Conservation (phyloP, 1,284 basidiomycete species). For the Sporisorium graminicola region DNA sequence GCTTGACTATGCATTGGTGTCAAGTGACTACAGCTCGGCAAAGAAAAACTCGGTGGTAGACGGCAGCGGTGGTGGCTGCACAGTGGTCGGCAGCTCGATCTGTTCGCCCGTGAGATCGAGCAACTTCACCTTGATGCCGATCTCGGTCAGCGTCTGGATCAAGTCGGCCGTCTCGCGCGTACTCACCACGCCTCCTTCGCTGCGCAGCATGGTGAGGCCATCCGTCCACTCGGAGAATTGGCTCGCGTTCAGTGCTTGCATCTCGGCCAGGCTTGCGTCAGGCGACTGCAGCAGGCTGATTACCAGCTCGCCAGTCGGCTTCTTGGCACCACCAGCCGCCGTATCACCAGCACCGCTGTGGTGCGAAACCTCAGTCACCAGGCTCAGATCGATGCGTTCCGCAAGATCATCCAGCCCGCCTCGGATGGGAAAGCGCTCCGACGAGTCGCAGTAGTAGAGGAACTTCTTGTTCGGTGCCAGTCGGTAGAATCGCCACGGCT, state of each 20-base stretch:
- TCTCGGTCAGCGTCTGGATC: conserved; percentile 79
- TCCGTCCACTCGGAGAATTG: conserved; percentile 97
- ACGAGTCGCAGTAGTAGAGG: conserved; percentile 84
- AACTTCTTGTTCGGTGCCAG: conserved; percentile 76
- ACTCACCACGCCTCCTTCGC: conserved; percentile 59
- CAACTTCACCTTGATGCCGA: conserved; percentile 92
- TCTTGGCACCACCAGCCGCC: background rate
- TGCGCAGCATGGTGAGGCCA: conserved; percentile 81
- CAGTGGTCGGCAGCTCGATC: conserved; percentile 53
- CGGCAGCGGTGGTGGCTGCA: conserved; percentile 55
- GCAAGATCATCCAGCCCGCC: conserved; percentile 86
- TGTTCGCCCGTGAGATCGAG: conserved; percentile 72
- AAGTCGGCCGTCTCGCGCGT: conserved; percentile 64
- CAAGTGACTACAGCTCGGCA: conserved; percentile 57
- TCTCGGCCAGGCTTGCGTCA: conserved; percentile 78
- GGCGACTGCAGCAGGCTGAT: conserved; percentile 58
- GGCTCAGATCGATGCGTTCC: conserved; percentile 73
- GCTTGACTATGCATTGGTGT: no score
- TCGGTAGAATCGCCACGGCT: conserved; percentile 70
- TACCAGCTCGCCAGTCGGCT: conserved; percentile 17
- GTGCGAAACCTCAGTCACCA: conserved; percentile 62
- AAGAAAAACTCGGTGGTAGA: conserved; percentile 64
- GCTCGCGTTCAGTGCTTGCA: conserved; percentile 85
- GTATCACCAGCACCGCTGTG: conserved; percentile 11
- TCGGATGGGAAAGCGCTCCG: conserved; percentile 80